Base-by-base conservation (phyloP, 1,284 basidiomycete genomes). In the Cystobasidium sp. region DNA sequence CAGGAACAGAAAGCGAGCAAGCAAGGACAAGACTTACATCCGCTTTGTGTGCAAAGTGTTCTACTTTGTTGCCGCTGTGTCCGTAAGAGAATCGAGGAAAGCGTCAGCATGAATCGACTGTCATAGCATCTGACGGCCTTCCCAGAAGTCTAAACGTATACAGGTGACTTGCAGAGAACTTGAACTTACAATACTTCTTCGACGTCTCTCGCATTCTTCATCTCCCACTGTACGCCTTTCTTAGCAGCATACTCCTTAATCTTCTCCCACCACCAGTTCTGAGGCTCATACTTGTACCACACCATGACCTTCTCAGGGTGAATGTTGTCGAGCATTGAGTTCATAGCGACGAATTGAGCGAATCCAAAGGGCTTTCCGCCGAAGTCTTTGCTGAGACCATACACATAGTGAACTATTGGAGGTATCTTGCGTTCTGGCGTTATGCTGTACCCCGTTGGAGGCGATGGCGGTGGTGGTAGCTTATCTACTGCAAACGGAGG, bases 11-110 rank as follows among this genome's bases (percentile, higher is more conserved):
- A 37, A 68, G 41, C 20, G 24, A 9, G n/a, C 12, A n/a, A n/a
- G n/a, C 6, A 44, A n/a, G 44, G 18, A 39, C 5, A 18, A 18
- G n/a, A 46, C 69, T 63, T 51, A 71, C 69, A 75, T 84, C 83
- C 6, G 83, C 83, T 77, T 83, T 84, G 76, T 84, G 83, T 3
- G 83, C 83, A 66, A 80, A 83, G 41, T 79, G 78, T 63, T 76
- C 77, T 9, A 79, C 76, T 24, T 47, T 44, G 49, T 78, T 80
- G 10, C 81, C 83, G 70, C 73, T 71, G 58, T 44, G n/a, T 31
- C 2, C 9, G 14, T n/a, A 53, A 22, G 20, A 22, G 20, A 51
- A 0, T 3, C 10, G 18, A 9, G n/a, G 52, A 39, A 16, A 41
- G 66, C 20, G 14, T 10, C 52, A 12, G 8, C 10, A 9, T 10